phyloP scores from a whole-genome alignment of 2,329 filamentous ascomycete genomes.

The Penicillium digitatum region DNA sequence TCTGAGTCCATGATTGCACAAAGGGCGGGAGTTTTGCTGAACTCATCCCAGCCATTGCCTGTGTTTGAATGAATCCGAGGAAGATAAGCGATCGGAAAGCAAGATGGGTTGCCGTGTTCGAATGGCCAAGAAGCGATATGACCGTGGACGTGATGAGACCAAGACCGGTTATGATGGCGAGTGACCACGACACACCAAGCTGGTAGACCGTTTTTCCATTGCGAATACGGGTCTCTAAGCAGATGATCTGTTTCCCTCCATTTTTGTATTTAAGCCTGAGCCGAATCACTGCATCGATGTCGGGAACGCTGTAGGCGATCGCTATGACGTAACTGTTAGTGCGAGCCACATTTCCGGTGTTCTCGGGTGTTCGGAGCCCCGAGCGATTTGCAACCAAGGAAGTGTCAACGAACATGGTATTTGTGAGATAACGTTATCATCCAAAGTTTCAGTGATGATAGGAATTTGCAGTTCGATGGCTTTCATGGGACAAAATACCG shows the following conservation, averaged over 20 bases:
- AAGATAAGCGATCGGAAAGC: slow-evolving; percentile 87
- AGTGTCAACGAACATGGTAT: slow-evolving; percentile 58
- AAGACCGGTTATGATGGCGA: slow-evolving; percentile 79
- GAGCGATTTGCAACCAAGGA: neutral
- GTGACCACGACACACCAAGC: slow-evolving; percentile 80
- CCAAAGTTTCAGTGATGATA: slow-evolving; percentile 63
- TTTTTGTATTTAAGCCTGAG: slow-evolving; percentile 12
- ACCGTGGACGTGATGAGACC: slow-evolving; percentile 79
- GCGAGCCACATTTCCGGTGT: neutral
- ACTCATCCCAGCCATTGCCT: slow-evolving; percentile 83
- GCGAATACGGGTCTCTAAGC: slow-evolving; percentile 38
- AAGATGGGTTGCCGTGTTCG: slow-evolving; percentile 89
- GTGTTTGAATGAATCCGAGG: slow-evolving; percentile 89
- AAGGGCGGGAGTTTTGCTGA: slow-evolving; percentile 78
- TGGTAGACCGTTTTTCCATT: slow-evolving; percentile 62
- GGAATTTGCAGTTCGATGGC: slow-evolving; percentile 70
- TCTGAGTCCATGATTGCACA: slow-evolving; percentile 88
- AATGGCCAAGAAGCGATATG: slow-evolving; percentile 83
- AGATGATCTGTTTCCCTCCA: slow-evolving; percentile 10
- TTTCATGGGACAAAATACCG: slow-evolving; percentile 84
- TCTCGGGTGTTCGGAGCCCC: neutral
- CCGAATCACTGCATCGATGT: slow-evolving; percentile 21
- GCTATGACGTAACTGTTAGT: slow-evolving; percentile 36
- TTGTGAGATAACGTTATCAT: slow-evolving; percentile 52
- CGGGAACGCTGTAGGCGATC: slow-evolving; percentile 83